phyloP scores from a whole-genome alignment of 768 basidiomycete species.

The Cyclocybe aegerita region DNA sequence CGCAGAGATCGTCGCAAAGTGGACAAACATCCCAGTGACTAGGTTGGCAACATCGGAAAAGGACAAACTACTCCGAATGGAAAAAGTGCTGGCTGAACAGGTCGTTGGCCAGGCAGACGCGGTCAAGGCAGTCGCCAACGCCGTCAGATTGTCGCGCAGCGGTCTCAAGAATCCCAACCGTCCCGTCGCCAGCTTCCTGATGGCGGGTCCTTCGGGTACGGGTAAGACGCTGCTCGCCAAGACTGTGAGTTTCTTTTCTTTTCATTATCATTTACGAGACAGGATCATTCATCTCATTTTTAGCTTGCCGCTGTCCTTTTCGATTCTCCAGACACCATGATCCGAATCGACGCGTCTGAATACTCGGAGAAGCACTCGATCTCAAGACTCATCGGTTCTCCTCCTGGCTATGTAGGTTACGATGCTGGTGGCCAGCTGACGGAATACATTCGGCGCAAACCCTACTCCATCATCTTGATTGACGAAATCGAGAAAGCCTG shows the following conservation, averaged over 20 bases:
- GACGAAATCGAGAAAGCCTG: constrained; percentile 93
- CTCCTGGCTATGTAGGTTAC: constrained; percentile 90
- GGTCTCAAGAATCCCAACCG: constrained; percentile 88
- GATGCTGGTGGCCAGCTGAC: constrained; percentile 90
- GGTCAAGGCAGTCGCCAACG: constrained; percentile 90
- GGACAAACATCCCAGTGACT: constrained; percentile 92
- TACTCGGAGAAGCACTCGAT: constrained; percentile 78
- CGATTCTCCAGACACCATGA: constrained; percentile 89
- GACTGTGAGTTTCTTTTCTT: constrained; percentile 53
- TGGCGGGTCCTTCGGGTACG: constrained; percentile 90
- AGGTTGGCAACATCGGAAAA: constrained; percentile 85
- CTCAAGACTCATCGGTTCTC: constrained; percentile 53
- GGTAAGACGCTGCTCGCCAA: constrained; percentile 91
- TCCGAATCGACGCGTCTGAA: constrained; percentile 90
- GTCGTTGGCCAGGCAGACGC: constrained; percentile 93
- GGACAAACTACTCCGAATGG: constrained; percentile 86
- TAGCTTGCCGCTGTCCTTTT: constrained; percentile 89
- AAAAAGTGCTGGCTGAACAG: constrained; percentile 71
- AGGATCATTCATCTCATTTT: constrained; percentile 9
- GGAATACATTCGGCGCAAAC: constrained; percentile 89
- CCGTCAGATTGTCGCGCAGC: constrained; percentile 88
- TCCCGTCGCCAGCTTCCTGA: constrained; percentile 91
- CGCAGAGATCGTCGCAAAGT: constrained; percentile 89
- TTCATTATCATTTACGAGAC: not conserved
- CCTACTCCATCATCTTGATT: constrained; percentile 83